Evolutionary conservation across 768 basidiomycete genomes (phyloP).

Genomic region (Rhodotorula kratochvilovae): DNA sequence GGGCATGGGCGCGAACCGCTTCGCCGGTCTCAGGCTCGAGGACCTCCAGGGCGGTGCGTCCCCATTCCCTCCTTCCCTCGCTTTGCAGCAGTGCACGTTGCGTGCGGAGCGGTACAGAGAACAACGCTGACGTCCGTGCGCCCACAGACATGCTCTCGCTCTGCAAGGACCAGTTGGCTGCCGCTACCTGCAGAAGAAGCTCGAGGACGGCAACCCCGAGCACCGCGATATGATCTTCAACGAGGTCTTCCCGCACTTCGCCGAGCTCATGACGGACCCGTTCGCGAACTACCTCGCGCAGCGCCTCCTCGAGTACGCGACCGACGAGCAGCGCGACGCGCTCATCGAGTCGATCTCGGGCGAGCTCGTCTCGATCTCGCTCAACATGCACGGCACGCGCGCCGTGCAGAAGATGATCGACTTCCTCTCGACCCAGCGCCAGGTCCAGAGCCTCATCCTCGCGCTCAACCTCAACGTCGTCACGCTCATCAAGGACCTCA

Average conservation of each 20-base stretch:
- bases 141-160: slow-evolving; percentile 67
- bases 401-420: slow-evolving; percentile 99
- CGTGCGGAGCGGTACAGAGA: neutral
- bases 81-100: no score
- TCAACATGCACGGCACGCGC: slow-evolving; percentile 99
- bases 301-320: slow-evolving; percentile 91
- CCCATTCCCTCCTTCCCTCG: no score
- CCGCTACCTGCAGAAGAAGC: slow-evolving; percentile 95
- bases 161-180: slow-evolving; percentile 99
- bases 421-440: slow-evolving; percentile 88
- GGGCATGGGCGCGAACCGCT: slow-evolving; percentile 69
- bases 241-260: slow-evolving; percentile 95
- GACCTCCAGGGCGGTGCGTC: slow-evolving; percentile 71
- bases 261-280: slow-evolving; percentile 98
- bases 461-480: slow-evolving; percentile 97
- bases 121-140: no score
- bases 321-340: slow-evolving; percentile 91
- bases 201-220: slow-evolving; percentile 90
- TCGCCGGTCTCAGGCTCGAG: slow-evolving; percentile 90
- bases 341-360: slow-evolving; percentile 97
- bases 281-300: slow-evolving; percentile 99
- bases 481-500: slow-evolving; percentile 88
- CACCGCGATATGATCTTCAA: slow-evolving; percentile 99
- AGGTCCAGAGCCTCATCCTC: slow-evolving; percentile 95
- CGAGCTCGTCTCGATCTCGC: slow-evolving; percentile 92